phyloP scores from a whole-genome alignment of 139 green algal species.

The Chlorella sp. region DNA sequence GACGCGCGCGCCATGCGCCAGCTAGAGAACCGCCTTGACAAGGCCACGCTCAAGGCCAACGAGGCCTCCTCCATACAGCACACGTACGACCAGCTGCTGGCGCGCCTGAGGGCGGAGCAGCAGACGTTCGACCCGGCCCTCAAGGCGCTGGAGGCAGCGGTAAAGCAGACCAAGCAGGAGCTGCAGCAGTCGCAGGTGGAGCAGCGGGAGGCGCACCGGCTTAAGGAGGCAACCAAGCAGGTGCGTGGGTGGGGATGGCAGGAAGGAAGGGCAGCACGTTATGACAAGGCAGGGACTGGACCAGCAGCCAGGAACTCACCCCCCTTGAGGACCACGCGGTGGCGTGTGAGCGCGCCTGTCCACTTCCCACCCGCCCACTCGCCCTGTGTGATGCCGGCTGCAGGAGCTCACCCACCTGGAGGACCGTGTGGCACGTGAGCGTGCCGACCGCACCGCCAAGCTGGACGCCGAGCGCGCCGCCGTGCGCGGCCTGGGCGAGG shows the following conservation, averaged over 20 bases:
- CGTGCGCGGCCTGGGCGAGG: neutral
- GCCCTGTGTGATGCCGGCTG: neutral
- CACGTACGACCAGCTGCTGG: conserved; percentile 43
- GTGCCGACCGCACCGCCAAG: neutral
- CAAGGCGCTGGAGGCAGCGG: conserved; percentile 9
- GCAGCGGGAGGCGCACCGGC: conserved; percentile 16
- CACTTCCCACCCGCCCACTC: neutral
- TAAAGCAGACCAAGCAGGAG: conserved; percentile 18
- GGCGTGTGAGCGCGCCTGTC: too few relatives aligned
- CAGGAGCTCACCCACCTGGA: conserved; percentile 7
- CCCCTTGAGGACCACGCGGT: too few relatives aligned
- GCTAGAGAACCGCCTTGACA: conserved; percentile 62
- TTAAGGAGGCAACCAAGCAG: conserved; percentile 41
- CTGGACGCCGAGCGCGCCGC: neutral
- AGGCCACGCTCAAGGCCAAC: conserved; percentile 57
- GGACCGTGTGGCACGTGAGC: neutral
- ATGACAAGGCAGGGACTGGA: too few relatives aligned
- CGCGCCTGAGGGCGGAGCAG: conserved; percentile 14
- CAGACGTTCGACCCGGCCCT: conserved; percentile 20
- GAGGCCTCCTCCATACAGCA: conserved; percentile 51
- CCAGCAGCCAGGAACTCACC: too few relatives aligned
- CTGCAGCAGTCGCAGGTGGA: conserved; percentile 3
- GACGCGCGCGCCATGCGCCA: conserved; percentile 26
- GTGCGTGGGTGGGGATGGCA: too few relatives aligned
- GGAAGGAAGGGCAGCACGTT: too few relatives aligned